phyloP scores from a whole-genome alignment of 1,139 yeast species.

The Zygosaccharomyces pseudobailii region DNA sequence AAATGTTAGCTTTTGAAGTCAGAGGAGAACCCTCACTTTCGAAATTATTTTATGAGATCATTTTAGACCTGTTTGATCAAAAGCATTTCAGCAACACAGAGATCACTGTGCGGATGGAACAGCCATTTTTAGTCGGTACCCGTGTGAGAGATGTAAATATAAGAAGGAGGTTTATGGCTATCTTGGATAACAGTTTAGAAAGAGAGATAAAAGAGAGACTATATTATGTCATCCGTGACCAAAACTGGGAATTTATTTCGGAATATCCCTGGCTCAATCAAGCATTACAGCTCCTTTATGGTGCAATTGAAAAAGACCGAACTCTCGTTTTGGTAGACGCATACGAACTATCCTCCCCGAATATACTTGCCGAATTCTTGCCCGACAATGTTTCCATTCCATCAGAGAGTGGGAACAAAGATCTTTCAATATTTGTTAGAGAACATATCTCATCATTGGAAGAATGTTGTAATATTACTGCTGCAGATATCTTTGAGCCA shows the following conservation, averaged over 20 bases:
- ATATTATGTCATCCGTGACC: slow-evolving; percentile 82
- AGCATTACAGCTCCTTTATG: slow-evolving; percentile 81
- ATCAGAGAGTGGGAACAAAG: slow-evolving; percentile 16
- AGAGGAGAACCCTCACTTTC: slow-evolving; percentile 81
- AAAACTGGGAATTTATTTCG: slow-evolving; percentile 93
- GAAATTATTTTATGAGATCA: slow-evolving; percentile 76
- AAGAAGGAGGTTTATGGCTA: slow-evolving; percentile 73
- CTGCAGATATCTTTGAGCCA: slow-evolving; percentile 63
- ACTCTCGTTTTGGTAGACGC: slow-evolving; percentile 46
- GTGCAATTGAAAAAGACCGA: slow-evolving; percentile 58
- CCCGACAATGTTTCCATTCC: slow-evolving; percentile 13
- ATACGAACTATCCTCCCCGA: slow-evolving; percentile 52
- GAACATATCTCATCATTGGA: slow-evolving; percentile 51
- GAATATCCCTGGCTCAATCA: slow-evolving; percentile 95
- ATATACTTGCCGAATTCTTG: slow-evolving; percentile 41
- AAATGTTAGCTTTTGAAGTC: slow-evolving; percentile 89
- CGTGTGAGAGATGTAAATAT: slow-evolving; percentile 72
- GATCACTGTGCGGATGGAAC: slow-evolving; percentile 92
- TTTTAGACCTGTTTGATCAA: slow-evolving; percentile 84
- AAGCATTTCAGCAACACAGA: slow-evolving; percentile 78
- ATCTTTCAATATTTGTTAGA: slow-evolving; percentile 40
- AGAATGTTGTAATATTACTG: slow-evolving; percentile 43
- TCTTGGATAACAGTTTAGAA: slow-evolving; percentile 77
- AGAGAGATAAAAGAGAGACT: slow-evolving; percentile 73
- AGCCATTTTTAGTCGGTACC: slow-evolving; percentile 93